phyloP scores from a whole-genome alignment of 202 grass and related monocot species.

The Musa balbisiana region DNA sequence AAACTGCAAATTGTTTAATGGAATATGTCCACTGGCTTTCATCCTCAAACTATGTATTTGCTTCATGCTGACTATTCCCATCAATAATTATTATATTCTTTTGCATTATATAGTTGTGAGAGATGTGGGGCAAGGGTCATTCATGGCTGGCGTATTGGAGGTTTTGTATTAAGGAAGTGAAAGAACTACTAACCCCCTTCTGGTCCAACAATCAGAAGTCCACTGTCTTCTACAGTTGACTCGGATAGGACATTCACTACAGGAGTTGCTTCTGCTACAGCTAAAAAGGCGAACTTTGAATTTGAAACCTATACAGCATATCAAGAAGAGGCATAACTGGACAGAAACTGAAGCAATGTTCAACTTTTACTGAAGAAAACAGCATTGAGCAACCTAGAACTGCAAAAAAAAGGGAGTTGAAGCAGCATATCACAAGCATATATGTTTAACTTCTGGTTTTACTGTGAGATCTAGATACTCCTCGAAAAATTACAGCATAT shows the following conservation, averaged over 20 bases:
- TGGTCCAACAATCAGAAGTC: slow-evolving; percentile 77
- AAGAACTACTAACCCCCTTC: slow-evolving; percentile 58
- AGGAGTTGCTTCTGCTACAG: slow-evolving; percentile 76
- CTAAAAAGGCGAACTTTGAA: slow-evolving; percentile 70
- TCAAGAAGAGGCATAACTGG: background rate
- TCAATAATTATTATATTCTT: no score
- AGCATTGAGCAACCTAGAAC: background rate
- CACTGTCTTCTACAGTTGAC: slow-evolving; percentile 39
- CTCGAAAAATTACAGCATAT: no score
- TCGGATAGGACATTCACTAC: slow-evolving; percentile 52
- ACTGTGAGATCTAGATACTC: background rate
- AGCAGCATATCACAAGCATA: no score
- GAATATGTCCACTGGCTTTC: background rate
- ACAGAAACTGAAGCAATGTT: background rate
- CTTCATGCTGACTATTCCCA: no score
- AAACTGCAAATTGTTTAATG: background rate
- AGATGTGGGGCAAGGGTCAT: background rate
- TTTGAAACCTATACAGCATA: slow-evolving; percentile 40
- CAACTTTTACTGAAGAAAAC: background rate
- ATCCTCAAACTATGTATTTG: background rate
- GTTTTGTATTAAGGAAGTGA: background rate
- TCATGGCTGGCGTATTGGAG: background rate
- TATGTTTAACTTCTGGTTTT: no score
- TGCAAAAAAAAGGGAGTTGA: no score
- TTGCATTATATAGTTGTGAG: background rate